Evolutionary conservation across 2,329 filamentous ascomycete species (phyloP), one percentile per base, ranked within the genome.

Genomic region (Ceratocystis papillata): DNA sequence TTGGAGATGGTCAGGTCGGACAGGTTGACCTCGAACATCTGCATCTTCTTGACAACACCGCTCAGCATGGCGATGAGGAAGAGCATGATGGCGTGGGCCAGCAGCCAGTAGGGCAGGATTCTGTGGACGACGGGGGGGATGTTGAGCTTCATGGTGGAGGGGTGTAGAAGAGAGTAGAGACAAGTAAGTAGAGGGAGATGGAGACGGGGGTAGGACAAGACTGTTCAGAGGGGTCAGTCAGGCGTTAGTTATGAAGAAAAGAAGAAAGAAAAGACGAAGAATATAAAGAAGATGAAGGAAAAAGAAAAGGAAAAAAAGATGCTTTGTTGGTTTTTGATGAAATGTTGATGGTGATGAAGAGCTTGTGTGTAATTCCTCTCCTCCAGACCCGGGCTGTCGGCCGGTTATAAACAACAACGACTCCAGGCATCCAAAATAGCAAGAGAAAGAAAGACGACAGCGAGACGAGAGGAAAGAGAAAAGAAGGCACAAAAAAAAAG

Each of bases 21-120:
- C 7, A 84, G 76, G 73, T 90, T 81, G 75, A 88, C 76, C 73
- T 81, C 74, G 76, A 86, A 83, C 71, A 86, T 75, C 75, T 81
- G 82, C 46, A 85, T 76, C 73, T 83, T 82, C 77, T 81, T 79
- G 67, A 79, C 75, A 46, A 86, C 77, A 67, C 82, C 83, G 33
- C 79, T 78, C 62, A 85, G 78, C 59, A 80, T 79, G 17, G 79
- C 82, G 60, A 85, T 77, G 69, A 86, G 76, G 69, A 87, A 76
- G 71, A 87, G 88, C 72, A 94, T 78, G 72, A 96, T 80, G 67
- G 88, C 87, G 69, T 57, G 53, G 53, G 10, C 53, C 53, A 57
- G 25, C 22, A 57, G 10, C 53, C 53, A 57, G 53, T 28, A 28
- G 10, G 53, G 53, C 53, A 57, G 53, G 22, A 57, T 57, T 62